Percentiles rank a stretch among this genome's conserved stretches.
Conservation (phyloP, 192 early-diverging fungal genomes). For the Entomortierella lignicola region DNA sequence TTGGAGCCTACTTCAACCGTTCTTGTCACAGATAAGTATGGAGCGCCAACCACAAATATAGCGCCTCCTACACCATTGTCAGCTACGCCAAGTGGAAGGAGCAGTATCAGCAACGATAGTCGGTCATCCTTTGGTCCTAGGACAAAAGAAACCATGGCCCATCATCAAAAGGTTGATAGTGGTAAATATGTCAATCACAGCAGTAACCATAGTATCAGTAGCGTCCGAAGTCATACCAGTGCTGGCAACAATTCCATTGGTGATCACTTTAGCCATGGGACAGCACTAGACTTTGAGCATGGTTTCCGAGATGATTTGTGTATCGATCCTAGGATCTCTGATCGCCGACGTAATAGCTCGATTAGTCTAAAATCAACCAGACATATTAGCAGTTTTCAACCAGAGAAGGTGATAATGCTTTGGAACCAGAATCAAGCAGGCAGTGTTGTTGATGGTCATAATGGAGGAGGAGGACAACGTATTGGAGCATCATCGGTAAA, state of each 20-base stretch:
- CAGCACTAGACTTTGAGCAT: conserved; percentile 10
- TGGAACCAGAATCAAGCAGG: conserved; percentile 2
- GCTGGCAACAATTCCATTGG: neutral
- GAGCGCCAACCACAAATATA: neutral
- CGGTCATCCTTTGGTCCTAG: neutral
- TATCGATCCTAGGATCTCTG: neutral
- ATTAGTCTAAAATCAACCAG: conserved; percentile 14
- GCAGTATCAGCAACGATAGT: neutral
- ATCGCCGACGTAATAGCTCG: conserved; percentile 31
- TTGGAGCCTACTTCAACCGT: conserved; percentile 17
- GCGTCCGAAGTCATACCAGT: neutral
- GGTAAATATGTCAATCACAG: conserved; percentile 29
- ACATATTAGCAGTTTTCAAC: conserved; percentile 10
- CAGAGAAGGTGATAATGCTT: conserved; percentile 18
- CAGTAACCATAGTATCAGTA: neutral
- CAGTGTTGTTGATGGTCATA: neutral
- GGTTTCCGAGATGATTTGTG: conserved; percentile 14
- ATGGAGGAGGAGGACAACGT: neutral
- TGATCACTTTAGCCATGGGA: conserved; percentile 17
- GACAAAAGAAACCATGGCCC: neutral
- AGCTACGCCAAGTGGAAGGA: neutral
- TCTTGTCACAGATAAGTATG: conserved; percentile 5
- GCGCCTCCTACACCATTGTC: neutral
- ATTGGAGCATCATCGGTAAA: neutral
- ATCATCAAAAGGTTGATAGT: conserved; percentile 41